Conservation (phyloP, 2,329 filamentous ascomycete genomes). For the Botrytis fragariae region DNA sequence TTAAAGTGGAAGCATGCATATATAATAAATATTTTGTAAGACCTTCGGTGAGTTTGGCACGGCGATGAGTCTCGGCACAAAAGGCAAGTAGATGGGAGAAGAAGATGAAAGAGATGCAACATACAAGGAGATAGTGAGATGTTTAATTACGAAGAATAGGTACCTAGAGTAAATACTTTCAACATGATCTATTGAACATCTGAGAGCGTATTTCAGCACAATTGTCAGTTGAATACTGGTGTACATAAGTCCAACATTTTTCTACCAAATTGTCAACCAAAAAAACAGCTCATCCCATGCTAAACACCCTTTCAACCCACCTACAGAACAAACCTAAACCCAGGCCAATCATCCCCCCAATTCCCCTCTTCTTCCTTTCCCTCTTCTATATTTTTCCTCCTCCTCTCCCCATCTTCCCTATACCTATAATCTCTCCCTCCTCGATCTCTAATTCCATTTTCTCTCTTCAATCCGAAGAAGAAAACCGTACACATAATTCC, state of each 20-base stretch:
- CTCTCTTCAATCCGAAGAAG: conserved; percentile 11
- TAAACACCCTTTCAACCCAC: no score
- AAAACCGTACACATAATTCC: conserved; percentile 5
- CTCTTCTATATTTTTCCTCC: background rate
- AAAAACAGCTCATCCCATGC: no score
- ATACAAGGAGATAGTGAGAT: background rate
- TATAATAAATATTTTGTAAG: background rate
- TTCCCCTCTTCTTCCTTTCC: background rate
- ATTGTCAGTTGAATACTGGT: background rate
- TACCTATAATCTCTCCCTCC: background rate
- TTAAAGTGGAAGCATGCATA: background rate
- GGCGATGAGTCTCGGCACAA: no score
- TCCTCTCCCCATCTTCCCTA: background rate
- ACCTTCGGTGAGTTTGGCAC: no score
- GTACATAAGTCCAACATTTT: no score
- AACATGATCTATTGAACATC: background rate
- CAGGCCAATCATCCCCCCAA: conserved; percentile 18
- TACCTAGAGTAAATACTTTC: background rate
- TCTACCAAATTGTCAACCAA: background rate
- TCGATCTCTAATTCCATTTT: conserved; percentile 5
- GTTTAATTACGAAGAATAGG: background rate
- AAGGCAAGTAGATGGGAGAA: background rate
- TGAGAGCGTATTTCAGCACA: fast-evolving
- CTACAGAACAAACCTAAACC: conserved; percentile 13
- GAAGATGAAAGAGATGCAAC: background rate